Base-by-base conservation (phyloP, 768 basidiomycete genomes). In the Cyclocybe cylindracea region DNA sequence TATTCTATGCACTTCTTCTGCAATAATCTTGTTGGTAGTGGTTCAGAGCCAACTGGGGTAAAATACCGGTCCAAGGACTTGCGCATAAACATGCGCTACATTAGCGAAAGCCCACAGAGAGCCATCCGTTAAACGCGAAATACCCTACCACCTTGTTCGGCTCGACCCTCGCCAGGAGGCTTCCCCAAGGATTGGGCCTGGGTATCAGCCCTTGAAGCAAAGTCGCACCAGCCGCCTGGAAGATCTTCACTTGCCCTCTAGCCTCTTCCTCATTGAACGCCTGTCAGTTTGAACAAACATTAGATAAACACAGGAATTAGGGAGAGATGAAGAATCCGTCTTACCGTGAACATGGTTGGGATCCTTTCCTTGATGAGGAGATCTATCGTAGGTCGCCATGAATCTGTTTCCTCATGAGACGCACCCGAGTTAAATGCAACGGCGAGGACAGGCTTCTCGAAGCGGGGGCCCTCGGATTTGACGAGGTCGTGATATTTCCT, bases 361-460 rank as follows among this genome's bases (percentile, higher is more conserved):
- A 70, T 65, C 1, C 59, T 56, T 9, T 55, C 58, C 39, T 65
- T 42, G 33, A 62, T 55, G 7, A 72, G 57, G 46, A 63, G 55
- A 4, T 54, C 44, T 33, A 68, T 60, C 0, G 70, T 68, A 13
- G 48, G 32, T 16, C 53, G 53, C 71, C 71, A 72, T 0, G 61
- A 61, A 2, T 46, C 48, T 0, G 9, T n/a, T 6, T 44, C 52
- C 34, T 61, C 56, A 39, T 69, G 58, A 0, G 69, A 68, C 1
- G 54, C 52, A 2, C 70, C 71, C 2, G 71, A 69, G 55, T 73
- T 68, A 56, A 73, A 73, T 1, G 71, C 71, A 24, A 72, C 52
- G 1, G 69, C 73, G 9, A 75, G 60, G 36, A 71, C 70, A 3
- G 71, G 71, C 35, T 56, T 61, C 7, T 11, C 50, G 48, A 64